These are phyloP conservation scores for Knufia petricola DNA, from an alignment of 2,329 filamentous ascomycete genomes.

Conservation along the genomic window DNA sequence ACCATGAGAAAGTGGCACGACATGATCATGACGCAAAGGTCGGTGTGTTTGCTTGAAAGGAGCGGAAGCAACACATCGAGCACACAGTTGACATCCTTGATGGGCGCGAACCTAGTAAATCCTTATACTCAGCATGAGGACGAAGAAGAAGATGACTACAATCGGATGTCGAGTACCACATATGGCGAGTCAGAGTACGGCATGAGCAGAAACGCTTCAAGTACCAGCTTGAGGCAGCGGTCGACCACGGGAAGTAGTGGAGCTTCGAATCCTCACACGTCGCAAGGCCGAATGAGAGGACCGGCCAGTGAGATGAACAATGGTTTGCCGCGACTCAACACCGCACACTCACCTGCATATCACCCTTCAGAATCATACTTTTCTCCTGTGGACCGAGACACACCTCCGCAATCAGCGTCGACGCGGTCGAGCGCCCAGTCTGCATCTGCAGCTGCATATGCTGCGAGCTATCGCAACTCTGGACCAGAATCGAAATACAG, in stretches of 20 bases:
- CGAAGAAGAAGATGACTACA: conserved; percentile 46
- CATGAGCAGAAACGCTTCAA: conserved; percentile 61
- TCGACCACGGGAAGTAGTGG: conserved; percentile 59
- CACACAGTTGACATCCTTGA: conserved; percentile 74
- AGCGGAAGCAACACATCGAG: conserved; percentile 46
- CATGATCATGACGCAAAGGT: conserved; percentile 66
- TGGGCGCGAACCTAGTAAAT: conserved; percentile 63
- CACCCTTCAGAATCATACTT: conserved; percentile 78
- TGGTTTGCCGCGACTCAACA: conserved; percentile 17
- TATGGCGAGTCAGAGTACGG: conserved; percentile 38
- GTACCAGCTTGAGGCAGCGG: conserved; percentile 62
- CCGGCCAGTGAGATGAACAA: conserved; percentile 14
- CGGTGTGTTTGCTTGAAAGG: conserved; percentile 40
- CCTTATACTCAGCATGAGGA: conserved; percentile 58
- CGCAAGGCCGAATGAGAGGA: conserved; percentile 16
- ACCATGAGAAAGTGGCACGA: conserved; percentile 85
- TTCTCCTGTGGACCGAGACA: conserved; percentile 64
- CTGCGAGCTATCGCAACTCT: conserved; percentile 64
- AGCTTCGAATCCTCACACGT: conserved; percentile 22
- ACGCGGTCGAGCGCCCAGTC: conserved; percentile 41
- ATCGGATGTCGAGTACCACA: conserved; percentile 21
- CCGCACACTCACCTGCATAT: conserved; percentile 49
- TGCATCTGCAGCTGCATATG: conserved; percentile 51
- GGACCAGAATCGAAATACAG: conserved; percentile 61
- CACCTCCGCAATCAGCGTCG: conserved; percentile 37